Evolutionary conservation across 179 eudicot genomes (phyloP), one percentile per base, ranked within the genome.

Genomic region (Silene coronaria): DNA sequence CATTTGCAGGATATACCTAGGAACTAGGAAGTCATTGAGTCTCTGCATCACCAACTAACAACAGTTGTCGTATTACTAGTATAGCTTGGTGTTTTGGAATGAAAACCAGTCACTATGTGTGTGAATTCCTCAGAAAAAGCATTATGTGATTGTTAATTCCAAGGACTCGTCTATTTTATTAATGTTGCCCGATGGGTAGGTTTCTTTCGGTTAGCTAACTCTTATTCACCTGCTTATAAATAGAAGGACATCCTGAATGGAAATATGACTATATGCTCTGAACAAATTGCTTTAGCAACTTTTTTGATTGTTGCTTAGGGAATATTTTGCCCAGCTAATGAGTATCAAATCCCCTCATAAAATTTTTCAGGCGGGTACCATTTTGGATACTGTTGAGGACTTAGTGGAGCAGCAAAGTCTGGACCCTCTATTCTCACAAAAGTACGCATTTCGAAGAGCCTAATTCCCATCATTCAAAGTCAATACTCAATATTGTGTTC

Each of bases 361-460:
- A n/a, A n/a, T 51, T 61, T 51, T 85, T 77, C 85, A 91, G 97
- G 87, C 78, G 68, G 89, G 90, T 68, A 75, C 80, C 63, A 48
- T 76, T 83, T 86, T 91, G 76, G 90, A 88, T 75, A 82, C 82
- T 23, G 89, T 90, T 9, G 97, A 89, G 80, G 80, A 87, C 55
- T 84, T 83, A 74, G 84, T 86, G 75, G 97, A 92, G 84, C 89
- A 89, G 82, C 90, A 84, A 77, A 89, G 72, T 78, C 51, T 90
- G 85, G 97, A 91, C 70, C 90, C 93, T 51, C 72, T 90, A 71
- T 80, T 36, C 80, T 78, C 88, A 46, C 83, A 88, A 26, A 89
- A 83, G 96, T 89, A 90, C 23, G 90, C 46, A 27, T 68, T 68
- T 83, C 62, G 9, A 73, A 26, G 13, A 72, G 58, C 26, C 12